phyloP scores from a whole-genome alignment of 2,329 filamentous ascomycete genomes.

The Bipolaris oryzae region DNA sequence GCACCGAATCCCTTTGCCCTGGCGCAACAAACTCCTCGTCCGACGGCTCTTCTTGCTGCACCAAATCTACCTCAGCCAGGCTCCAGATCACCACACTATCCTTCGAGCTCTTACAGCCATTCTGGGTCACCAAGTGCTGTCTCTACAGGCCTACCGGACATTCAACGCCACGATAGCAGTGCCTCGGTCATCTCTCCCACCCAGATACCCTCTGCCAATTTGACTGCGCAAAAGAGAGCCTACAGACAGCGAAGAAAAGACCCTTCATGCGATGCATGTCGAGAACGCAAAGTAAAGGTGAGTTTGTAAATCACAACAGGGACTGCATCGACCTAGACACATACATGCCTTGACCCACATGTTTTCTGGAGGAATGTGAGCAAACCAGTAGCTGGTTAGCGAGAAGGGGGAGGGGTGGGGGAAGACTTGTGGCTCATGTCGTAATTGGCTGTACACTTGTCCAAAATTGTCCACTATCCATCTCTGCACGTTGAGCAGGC shows the following conservation, averaged over 20 bases:
- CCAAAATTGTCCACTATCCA: not conserved
- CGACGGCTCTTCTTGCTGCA: slow-evolving; percentile 37
- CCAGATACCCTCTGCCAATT: slow-evolving; percentile 54
- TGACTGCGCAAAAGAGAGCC: slow-evolving; percentile 84
- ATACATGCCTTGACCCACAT: not conserved
- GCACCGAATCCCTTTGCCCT: slow-evolving; percentile 42
- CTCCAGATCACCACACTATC: slow-evolving; percentile 43
- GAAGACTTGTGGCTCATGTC: not conserved
- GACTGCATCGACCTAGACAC: not conserved
- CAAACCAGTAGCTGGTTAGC: not conserved
- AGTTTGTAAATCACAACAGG: not conserved
- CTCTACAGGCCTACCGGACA: slow-evolving; percentile 41
- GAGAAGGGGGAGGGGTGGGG: not conserved
- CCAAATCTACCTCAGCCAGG: slow-evolving; percentile 38
- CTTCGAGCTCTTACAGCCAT: slow-evolving; percentile 38
- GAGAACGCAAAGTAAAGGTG: slow-evolving; percentile 76
- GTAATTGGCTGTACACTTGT: not conserved
- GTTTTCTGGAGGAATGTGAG: not conserved
- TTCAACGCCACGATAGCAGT: slow-evolving; percentile 39
- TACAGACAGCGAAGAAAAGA: slow-evolving; percentile 96
- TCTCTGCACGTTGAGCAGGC: not conserved
- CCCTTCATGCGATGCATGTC: slow-evolving; percentile 95
- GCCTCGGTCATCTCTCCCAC: slow-evolving; percentile 51
- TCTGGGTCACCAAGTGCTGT: slow-evolving; percentile 47
- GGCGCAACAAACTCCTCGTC: slow-evolving; percentile 30